Conservation (phyloP, 805 yeast species). For the Wickerhamomyces ciferrii region DNA sequence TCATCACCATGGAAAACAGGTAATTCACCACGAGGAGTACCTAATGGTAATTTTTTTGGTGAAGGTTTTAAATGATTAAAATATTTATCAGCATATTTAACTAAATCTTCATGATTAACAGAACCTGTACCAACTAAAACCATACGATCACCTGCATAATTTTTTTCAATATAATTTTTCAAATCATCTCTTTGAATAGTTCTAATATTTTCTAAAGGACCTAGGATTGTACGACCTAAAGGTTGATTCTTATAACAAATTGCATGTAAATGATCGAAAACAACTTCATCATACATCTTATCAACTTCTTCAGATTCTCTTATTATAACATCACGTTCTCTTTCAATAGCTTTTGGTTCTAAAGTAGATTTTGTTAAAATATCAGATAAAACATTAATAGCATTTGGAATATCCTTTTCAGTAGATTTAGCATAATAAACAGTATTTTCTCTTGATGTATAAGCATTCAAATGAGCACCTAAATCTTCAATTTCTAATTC, state of each 20-base stretch:
- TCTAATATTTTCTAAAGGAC: conserved; percentile 85
- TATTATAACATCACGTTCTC: conserved; percentile 93
- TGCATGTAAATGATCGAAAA: conserved; percentile 93
- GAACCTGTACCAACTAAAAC: conserved; percentile 97
- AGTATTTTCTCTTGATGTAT: conserved; percentile 95
- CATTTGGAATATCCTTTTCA: conserved; percentile 71
- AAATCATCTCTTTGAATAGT: conserved; percentile 75
- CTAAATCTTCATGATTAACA: conserved; percentile 82
- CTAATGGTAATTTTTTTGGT: conserved; percentile 60
- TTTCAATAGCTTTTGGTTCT: conserved; percentile 81
- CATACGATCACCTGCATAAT: conserved; percentile 96
- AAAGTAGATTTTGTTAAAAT: conserved; percentile 82
- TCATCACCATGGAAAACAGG: conserved; percentile 87
- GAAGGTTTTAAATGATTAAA: conserved; percentile 64
- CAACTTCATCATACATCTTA: conserved; percentile 97
- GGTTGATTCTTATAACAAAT: conserved; percentile 89
- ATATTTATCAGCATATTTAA: conserved; percentile 64
- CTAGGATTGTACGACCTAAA: conserved; percentile 92
- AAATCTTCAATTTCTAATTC: conserved; percentile 94
- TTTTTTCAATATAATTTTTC: conserved; percentile 70
- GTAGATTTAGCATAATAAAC: conserved; percentile 93
- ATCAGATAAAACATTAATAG: conserved; percentile 86
- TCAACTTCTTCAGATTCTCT: conserved; percentile 98
- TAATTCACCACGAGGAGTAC: conserved; percentile 54
- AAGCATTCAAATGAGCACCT: conserved; percentile 98